phyloP scores from a whole-genome alignment of 192 early-diverging fungal species.

The Backusella psychrophila region DNA sequence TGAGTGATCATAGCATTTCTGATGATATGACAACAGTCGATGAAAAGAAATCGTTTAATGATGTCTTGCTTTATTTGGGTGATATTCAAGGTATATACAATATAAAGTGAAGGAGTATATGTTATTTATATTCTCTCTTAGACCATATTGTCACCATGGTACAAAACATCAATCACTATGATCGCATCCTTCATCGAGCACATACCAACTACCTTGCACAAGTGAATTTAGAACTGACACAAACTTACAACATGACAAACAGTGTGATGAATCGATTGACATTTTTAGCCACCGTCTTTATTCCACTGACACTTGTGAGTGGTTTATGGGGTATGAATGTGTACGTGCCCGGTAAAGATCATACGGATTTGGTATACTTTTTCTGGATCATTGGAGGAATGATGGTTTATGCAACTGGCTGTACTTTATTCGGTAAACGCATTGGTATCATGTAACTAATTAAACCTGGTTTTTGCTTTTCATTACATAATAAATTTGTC shows the following conservation, averaged over 20 bases:
- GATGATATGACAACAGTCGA: background rate
- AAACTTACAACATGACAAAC: slow-evolving; percentile 78
- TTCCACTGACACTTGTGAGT: slow-evolving; percentile 76
- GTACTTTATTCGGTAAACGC: slow-evolving; percentile 21
- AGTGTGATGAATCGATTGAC: slow-evolving; percentile 87
- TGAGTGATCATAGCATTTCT: slow-evolving; percentile 10
- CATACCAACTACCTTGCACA: slow-evolving; percentile 82
- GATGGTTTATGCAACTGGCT: slow-evolving; percentile 15
- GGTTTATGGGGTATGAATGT: slow-evolving; percentile 69
- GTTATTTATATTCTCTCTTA: background rate
- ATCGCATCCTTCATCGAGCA: slow-evolving; percentile 68
- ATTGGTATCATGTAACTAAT: slow-evolving; percentile 9
- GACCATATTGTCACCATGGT: slow-evolving; percentile 73
- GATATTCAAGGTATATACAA: slow-evolving; percentile 62
- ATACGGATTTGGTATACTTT: slow-evolving; percentile 47
- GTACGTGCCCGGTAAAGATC: slow-evolving; percentile 57
- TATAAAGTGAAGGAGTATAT: background rate
- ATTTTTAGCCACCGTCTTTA: slow-evolving; percentile 81
- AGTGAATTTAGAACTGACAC: slow-evolving; percentile 72
- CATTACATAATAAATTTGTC: too few species aligned
- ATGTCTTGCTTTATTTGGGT: slow-evolving; percentile 73
- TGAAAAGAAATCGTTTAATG: slow-evolving; percentile 23
- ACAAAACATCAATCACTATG: slow-evolving; percentile 65
- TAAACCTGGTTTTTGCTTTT: background rate
- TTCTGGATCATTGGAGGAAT: slow-evolving; percentile 50